Conservation (phyloP, 306 rosid species). For the Luffa acutangula region DNA sequence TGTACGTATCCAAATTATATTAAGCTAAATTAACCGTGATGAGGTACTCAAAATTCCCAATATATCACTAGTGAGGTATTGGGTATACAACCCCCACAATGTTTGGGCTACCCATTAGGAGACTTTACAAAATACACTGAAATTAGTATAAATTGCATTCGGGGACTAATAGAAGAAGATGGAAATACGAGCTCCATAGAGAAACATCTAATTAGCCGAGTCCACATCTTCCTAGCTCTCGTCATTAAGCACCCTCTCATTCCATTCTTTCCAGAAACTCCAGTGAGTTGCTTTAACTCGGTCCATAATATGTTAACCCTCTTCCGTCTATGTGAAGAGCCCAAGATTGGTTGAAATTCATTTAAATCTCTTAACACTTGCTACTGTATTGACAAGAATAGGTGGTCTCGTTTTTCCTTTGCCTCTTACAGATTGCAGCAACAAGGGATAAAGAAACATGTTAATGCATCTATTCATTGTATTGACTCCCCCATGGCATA, state of each 20-base stretch:
- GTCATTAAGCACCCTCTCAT: background rate
- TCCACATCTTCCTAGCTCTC: background rate
- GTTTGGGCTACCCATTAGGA: background rate
- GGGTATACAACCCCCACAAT: background rate
- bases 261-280: background rate
- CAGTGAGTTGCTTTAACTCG: background rate
- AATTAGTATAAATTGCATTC: background rate
- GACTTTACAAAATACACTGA: background rate
- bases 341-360: background rate
- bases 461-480: background rate
- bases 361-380: background rate
- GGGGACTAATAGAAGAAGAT: background rate
- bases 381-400: background rate
- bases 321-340: background rate
- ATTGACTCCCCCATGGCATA: background rate
- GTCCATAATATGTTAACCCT: background rate
- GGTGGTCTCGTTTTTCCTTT: background rate
- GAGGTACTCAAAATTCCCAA: background rate
- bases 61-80: background rate
- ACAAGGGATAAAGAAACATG: background rate
- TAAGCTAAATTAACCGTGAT: background rate
- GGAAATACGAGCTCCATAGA: background rate
- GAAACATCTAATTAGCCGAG: background rate
- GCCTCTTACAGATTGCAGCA: background rate
- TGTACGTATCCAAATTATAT: constrained; percentile 31